Evolutionary conservation across 148 eudicot species (phyloP), one percentile per base, ranked within the genome.

Genomic region (Persicaria tinctoria): DNA sequence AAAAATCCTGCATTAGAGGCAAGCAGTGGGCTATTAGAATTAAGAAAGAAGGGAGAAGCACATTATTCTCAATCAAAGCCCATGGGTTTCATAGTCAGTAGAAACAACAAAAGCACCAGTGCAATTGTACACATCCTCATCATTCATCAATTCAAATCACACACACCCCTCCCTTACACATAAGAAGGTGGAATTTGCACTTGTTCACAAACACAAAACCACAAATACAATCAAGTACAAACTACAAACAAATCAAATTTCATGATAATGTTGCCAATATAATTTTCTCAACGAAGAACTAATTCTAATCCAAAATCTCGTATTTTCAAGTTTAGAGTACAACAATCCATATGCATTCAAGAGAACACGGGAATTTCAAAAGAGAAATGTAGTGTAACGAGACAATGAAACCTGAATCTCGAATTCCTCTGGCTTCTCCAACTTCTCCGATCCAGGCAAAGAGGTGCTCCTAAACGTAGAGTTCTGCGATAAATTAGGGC

Each of bases 1-100:
- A 72, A 90, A 95, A 74, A 92, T 91, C 97, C 98, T 92, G 82
- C 84, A 83, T 46, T 66, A 41, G 47, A 66, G 12, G 68, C 46
- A 63, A 63, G 14, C 13, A 63, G 27, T 27, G 45, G 45, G 27
- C 45, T 63, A 32, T 63, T 45, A 63, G 32, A 20, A 59, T 3
- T 18, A 59, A 18, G 11, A 23, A 8, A 62, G 18, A 41, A 60
- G 66, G 3, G 27, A 7, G n/a, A 63, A 63, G 41, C 38, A 59
- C 20, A 18, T 59, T 1, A 17, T 59, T 59, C 12, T 50, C 53
- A 3, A 50, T 50, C 53, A 8, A 50, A 9, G 8, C 2, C 2
- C 53, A 50, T 50, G 12, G 3, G 53, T 2, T 50, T 9, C 13
- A 50, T 50, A 50, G 3, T 7, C 3, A 8, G 12, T 50, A 12